A percentile compares a stretch with the other conserved stretches of the same genome.
Evolutionary conservation across 768 basidiomycete genomes (phyloP).

Genomic region (Lentinula aciculospora): DNA sequence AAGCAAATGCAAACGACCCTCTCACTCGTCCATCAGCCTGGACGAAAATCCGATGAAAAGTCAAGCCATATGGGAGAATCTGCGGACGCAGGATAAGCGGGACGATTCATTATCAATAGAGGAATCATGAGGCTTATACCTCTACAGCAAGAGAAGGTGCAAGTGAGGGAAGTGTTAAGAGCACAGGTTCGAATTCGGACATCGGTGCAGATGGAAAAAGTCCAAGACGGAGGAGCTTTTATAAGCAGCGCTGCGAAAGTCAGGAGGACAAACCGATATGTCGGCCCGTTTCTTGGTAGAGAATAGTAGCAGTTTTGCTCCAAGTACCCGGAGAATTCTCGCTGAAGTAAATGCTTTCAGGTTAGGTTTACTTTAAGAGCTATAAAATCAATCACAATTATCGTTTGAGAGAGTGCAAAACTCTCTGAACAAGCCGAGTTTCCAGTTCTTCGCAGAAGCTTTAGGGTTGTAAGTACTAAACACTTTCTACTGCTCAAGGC

Average conservation of each 20-base stretch:
- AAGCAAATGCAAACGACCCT: not conserved
- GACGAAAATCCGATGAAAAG: slow-evolving; percentile 62
- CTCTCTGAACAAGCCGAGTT: no score
- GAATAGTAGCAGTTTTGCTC: no score
- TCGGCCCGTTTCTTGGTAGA: not conserved
- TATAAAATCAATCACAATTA: no score
- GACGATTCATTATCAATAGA: not conserved
- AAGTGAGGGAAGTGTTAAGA: slow-evolving; percentile 47
- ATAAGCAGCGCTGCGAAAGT: not conserved
- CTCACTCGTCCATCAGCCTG: slow-evolving; percentile 59
- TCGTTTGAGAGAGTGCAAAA: no score
- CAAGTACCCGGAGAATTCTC: not conserved
- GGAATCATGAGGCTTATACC: slow-evolving; percentile 25
- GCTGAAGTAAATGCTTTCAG: no score
- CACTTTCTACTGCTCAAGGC: no score
- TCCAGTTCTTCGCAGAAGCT: no score
- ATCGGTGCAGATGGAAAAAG: slow-evolving; percentile 17
- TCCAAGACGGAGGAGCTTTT: not conserved
- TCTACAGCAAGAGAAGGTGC: slow-evolving; percentile 60
- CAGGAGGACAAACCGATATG: not conserved
- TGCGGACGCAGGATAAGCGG: slow-evolving; percentile 17
- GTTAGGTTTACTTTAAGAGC: no score
- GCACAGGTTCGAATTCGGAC: slow-evolving; percentile 45
- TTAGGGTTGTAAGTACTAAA: no score
- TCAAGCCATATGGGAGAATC: slow-evolving; percentile 65